Conservation (phyloP, 2,329 filamentous ascomycete genomes). For the Stemphylium vesicarium region DNA sequence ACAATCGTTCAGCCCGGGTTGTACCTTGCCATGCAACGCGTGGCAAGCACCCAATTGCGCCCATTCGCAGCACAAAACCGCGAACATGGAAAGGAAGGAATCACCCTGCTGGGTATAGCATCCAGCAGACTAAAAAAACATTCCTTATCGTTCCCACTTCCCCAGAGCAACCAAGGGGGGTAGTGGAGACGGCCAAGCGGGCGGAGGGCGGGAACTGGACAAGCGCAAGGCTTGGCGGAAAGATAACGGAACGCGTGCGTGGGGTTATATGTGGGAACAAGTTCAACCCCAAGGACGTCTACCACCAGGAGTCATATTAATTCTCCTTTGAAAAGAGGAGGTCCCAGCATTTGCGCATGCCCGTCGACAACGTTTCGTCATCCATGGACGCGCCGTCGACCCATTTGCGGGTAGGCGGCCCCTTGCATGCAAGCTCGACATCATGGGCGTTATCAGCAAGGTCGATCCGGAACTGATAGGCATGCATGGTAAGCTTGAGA, state of each 20-base stretch:
- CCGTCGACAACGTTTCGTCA: conserved; percentile 44
- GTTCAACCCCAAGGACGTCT: neutral
- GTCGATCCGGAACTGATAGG: conserved; percentile 30
- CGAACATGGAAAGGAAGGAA: conserved; percentile 13
- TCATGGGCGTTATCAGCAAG: conserved; percentile 17
- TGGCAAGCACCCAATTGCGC: neutral
- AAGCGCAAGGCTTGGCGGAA: conserved; percentile 33
- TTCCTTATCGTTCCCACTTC: conserved; percentile 34
- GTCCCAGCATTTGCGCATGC: conserved; percentile 47
- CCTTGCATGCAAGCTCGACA: conserved; percentile 16
- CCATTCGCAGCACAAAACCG: neutral
- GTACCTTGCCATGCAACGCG: conserved; percentile 7
- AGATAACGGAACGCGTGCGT: conserved; percentile 33
- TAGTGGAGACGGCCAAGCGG: conserved; percentile 28
- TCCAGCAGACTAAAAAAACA: neutral
- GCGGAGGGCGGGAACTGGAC: conserved; percentile 28
- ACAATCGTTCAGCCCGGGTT: neutral
- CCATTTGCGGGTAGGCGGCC: conserved; percentile 39
- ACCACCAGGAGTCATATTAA: neutral
- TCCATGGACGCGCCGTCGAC: conserved; percentile 37
- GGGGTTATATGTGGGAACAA: conserved; percentile 19
- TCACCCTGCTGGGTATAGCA: conserved; percentile 27
- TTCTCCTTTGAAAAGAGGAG: conserved; percentile 21
- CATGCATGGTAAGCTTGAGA: conserved; percentile 45
- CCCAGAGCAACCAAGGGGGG: conserved; percentile 21